These are phyloP conservation scores for Aegilops umbellulata DNA, from an alignment of 176 grass and related monocot genomes.

Conservation along the genomic window DNA sequence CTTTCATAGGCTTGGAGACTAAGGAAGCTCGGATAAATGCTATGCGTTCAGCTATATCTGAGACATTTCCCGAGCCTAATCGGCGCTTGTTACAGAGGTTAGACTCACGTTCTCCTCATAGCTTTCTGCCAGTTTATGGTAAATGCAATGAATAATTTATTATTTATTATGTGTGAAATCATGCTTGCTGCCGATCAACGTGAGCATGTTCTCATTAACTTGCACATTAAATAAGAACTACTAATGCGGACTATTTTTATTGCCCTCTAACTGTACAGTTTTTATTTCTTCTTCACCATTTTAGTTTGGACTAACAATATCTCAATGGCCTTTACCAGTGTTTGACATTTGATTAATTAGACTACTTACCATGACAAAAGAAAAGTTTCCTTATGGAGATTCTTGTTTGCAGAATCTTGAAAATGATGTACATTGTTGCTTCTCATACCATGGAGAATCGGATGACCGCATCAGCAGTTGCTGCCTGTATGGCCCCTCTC, in stretches of 20 bases:
- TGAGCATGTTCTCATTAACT: slow-evolving; percentile 10
- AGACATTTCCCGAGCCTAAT: slow-evolving; percentile 99
- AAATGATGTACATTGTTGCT: slow-evolving; percentile 92
- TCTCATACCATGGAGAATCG: slow-evolving; percentile 84
- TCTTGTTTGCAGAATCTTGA: slow-evolving; percentile 68
- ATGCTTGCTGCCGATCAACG: not conserved
- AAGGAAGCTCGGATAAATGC: slow-evolving; percentile 83
- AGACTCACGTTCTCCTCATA: slow-evolving; percentile 18
- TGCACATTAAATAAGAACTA: slow-evolving; percentile 13
- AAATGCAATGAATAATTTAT: not conserved
- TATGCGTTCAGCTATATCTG: slow-evolving; percentile 84
- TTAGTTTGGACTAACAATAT: slow-evolving; percentile 1
- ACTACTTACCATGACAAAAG: not conserved
- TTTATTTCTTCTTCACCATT: not conserved
- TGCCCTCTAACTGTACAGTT: not conserved
- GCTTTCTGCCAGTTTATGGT: slow-evolving; percentile 13
- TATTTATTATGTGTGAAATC: slow-evolving; percentile 12
- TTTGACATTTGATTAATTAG: slow-evolving; percentile 17
- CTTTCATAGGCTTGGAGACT: slow-evolving; percentile 65
- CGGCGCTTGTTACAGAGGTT: slow-evolving; percentile 83
- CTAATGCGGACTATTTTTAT: slow-evolving; percentile 3
- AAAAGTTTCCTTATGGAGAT: slow-evolving; percentile 17
- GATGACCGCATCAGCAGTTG: slow-evolving; percentile 95
- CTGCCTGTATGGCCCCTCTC: slow-evolving; percentile 98
- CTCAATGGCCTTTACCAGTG: not conserved